phyloP scores from a whole-genome alignment of 23 red algal genomes.

The Gracilaria gracilis region DNA sequence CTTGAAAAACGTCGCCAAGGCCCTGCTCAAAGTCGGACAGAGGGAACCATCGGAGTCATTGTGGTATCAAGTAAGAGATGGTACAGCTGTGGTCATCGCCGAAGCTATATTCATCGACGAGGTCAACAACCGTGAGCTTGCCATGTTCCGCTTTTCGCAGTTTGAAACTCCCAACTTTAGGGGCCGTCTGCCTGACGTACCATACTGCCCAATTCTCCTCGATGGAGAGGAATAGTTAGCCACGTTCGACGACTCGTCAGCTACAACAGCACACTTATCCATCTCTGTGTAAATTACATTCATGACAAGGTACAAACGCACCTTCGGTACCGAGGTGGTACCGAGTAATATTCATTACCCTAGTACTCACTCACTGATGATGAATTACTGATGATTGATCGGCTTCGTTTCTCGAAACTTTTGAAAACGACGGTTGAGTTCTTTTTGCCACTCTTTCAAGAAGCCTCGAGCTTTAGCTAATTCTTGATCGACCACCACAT shows the following conservation, averaged over 20 bases:
- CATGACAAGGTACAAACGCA: no score
- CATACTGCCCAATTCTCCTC: constrained; percentile 44
- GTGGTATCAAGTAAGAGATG: constrained; percentile 75
- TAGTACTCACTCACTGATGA: no score
- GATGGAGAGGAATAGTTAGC: not conserved
- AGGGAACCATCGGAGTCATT: constrained; percentile 37
- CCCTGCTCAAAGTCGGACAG: constrained; percentile 53
- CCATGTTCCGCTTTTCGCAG: constrained; percentile 61
- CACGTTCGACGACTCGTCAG: not conserved
- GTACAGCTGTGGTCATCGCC: constrained; percentile 47
- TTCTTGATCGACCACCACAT: no score
- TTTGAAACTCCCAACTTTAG: constrained; percentile 86
- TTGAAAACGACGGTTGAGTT: not conserved
- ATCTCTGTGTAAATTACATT: constrained; percentile 3
- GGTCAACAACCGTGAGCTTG: constrained; percentile 70
- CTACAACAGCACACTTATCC: not conserved
- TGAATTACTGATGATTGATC: no score
- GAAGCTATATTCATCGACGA: constrained; percentile 82
- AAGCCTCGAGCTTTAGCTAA: no score
- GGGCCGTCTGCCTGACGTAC: constrained; percentile 70
- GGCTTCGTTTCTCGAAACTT: not conserved
- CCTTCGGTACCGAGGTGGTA: not conserved
- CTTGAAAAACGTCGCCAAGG: constrained; percentile 26
- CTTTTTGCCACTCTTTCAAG: not conserved
- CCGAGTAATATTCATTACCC: not conserved